These are phyloP conservation scores for Babesia ovis DNA, from an alignment of 169 alveolate genomes.

Conservation along the genomic window DNA sequence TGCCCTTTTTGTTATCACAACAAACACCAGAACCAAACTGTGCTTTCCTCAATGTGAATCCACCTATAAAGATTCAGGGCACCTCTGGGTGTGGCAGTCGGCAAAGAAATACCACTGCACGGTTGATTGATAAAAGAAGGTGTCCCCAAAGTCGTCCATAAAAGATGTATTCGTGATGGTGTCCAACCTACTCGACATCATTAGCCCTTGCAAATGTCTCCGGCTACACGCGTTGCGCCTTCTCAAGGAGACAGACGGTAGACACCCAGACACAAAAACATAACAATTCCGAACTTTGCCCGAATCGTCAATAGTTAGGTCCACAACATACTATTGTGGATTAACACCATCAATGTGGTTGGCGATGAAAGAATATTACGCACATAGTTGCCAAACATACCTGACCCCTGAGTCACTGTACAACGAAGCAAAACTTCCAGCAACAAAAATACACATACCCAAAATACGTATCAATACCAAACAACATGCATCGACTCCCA, in stretches of 20 bases:
- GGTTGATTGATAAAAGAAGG: not conserved
- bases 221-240: slow-evolving; percentile 7
- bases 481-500: not conserved
- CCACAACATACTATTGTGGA: too few species aligned
- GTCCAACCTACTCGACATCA: not conserved
- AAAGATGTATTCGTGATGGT: not conserved
- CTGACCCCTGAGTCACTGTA: not conserved
- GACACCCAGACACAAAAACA: not conserved
- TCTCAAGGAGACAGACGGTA: slow-evolving; percentile 24
- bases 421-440: not conserved
- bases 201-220: slow-evolving; percentile 14
- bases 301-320: too few species aligned
- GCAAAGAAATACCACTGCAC: not conserved
- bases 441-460: not conserved
- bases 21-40: too few species aligned
- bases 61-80: not conserved
- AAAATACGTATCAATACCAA: not conserved
- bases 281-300: too few species aligned
- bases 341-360: too few species aligned
- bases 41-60: not conserved
- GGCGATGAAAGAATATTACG: not conserved
- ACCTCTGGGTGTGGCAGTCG: not conserved
- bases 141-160: not conserved
- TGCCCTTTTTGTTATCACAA: not conserved
- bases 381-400: not conserved